Evolutionary conservation across 1,284 basidiomycete genomes (phyloP), one percentile per base, ranked within the genome.

Genomic region (Moniliophthora roreri): DNA sequence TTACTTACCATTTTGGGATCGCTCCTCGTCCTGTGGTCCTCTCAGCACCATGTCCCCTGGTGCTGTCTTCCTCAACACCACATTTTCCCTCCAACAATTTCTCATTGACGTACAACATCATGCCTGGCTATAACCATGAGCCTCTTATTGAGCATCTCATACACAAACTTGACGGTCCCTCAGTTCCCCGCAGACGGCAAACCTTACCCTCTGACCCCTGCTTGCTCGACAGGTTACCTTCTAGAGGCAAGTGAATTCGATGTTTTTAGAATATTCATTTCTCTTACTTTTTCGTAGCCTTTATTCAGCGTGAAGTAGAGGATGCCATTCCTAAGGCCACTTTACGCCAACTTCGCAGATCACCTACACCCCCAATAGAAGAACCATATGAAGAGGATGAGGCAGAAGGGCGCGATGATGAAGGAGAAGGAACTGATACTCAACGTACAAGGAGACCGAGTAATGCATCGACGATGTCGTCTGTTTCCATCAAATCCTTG

Each of bases 221-320:
- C 67, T 74, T 91, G 39, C 82, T 81, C 40, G 78, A 76, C 45
- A 76, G 87, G n/a, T 74, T 91, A 38, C 89, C 89, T 18, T 79
- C 81, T 15, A 79, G 69, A 52, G 77, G 88, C 85, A 60, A 52
- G 77, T 74, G 56, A 37, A 18, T 23, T 41, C 24, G 16, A 55
- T 51, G 53, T 50, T 52, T 36, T 42, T 45, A 32, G 10, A 9
- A 24, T 24, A 45, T 32, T 26, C 62, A 62, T 58, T 55, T 61
- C 57, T 45, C 26, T 44, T 55, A 54, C 62, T 61, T 63, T 48
- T 11, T 32, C 28, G 11, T 69, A 88, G 87, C 79, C 50, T 84
- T 88, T 60, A 66, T 91, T 20, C 73, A 79, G 67, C 80, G 87
- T 46, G 89, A 91, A 69, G 89, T 85, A 23, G 74, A 78, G 40